These are phyloP conservation scores for Acer campestre DNA, from an alignment of 345 rosid species.

Conservation along the genomic window DNA sequence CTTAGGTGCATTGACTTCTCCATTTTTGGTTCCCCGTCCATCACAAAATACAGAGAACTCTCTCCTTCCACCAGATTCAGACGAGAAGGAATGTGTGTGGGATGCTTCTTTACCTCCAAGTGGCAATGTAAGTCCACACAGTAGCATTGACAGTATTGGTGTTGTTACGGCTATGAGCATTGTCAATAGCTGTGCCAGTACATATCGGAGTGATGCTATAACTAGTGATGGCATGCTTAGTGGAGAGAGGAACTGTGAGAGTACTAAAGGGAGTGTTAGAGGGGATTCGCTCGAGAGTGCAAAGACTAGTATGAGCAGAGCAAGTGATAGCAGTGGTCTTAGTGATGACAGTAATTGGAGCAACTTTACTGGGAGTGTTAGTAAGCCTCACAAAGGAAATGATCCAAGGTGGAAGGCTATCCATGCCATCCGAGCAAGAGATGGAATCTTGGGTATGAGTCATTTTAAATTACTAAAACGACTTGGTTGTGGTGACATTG, in stretches of 20 bases:
- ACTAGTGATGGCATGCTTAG: conserved; percentile 82
- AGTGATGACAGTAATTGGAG: conserved; percentile 99
- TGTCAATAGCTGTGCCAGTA: conserved; percentile 68
- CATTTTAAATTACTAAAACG: conserved; percentile 89
- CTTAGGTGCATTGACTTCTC: conserved; percentile 44
- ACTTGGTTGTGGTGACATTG: conserved; percentile 98
- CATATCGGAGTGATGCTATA: conserved; percentile 58
- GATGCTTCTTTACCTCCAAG: conserved; percentile 96
- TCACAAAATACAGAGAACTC: conserved; percentile 68
- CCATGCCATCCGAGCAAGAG: conserved; percentile 76
- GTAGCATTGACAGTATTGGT: conserved; percentile 75
- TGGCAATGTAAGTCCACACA: conserved; percentile 85
- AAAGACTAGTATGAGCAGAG: conserved; percentile 81
- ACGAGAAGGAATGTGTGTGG: conserved; percentile 95
- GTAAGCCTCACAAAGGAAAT: conserved; percentile 97
- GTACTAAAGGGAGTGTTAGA: conserved; percentile 59
- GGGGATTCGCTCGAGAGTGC: conserved; percentile 87
- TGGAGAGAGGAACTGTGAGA: conserved; percentile 69
- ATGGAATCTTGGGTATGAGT: conserved; percentile 92
- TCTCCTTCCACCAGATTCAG: conserved; percentile 61
- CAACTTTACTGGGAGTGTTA: conserved; percentile 78
- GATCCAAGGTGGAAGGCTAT: conserved; percentile 99
- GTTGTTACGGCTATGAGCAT: conserved; percentile 81
- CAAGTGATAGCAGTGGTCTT: conserved; percentile 82
- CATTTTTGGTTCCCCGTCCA: conserved; percentile 57